phyloP scores from a whole-genome alignment of 345 rosid species.

The Hypericum perforatum region DNA sequence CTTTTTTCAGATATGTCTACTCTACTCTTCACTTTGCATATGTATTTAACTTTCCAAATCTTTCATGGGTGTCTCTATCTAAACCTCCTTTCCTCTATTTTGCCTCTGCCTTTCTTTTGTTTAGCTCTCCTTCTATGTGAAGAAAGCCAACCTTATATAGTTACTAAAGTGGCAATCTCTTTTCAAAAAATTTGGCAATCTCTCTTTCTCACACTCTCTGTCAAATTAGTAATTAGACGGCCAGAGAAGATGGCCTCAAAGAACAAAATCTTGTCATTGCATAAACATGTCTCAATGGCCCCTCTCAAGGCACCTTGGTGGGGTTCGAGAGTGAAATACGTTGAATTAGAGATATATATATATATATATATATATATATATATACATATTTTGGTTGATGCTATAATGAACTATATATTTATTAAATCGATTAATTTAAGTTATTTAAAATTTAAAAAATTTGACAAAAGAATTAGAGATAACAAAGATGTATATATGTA shows the following conservation, averaged over 20 bases:
- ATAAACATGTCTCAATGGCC: conserved; percentile 31
- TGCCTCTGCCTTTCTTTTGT: conserved; percentile 14
- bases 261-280: conserved; percentile 46
- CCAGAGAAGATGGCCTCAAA: conserved; percentile 20
- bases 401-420: too few species aligned
- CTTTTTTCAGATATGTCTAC: conserved; percentile 26
- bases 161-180: neutral
- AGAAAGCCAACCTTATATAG: conserved; percentile 50
- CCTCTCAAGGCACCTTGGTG: conserved; percentile 28
- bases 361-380: too few species aligned
- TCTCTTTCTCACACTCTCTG: conserved; percentile 3
- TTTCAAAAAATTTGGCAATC: too few species aligned
- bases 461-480: too few species aligned
- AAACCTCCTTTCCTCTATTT: conserved; percentile 9
- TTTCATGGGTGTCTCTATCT: conserved; percentile 38
- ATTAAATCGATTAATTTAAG: too few species aligned
- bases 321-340: conserved; percentile 22
- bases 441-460: too few species aligned
- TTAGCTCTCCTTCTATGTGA: conserved; percentile 38
- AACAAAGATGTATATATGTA: neutral
- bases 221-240: neutral
- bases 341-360: conserved; percentile 11
- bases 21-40: neutral
- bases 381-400: too few species aligned
- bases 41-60: conserved; percentile 29